Evolutionary conservation across 106 monocot species (phyloP).

Genomic region (Narthecium ossifragum): DNA sequence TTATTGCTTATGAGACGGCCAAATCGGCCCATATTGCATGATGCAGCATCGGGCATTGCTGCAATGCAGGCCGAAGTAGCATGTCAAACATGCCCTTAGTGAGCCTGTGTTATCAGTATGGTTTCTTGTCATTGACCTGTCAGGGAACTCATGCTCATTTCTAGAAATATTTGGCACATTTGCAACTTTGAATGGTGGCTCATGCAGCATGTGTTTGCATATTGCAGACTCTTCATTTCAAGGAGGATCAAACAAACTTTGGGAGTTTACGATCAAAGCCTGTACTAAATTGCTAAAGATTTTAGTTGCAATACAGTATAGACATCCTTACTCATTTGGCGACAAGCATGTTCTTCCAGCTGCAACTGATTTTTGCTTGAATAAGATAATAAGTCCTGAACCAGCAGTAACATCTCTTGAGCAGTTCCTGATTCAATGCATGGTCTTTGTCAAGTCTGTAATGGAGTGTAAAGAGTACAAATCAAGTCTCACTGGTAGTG

Average conservation of each 20-base stretch:
- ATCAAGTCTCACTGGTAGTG: constrained; percentile 60
- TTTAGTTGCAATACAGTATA: constrained; percentile 55
- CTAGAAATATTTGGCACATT: no score
- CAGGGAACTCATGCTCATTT: no score
- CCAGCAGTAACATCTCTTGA: constrained; percentile 48
- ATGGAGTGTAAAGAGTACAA: constrained; percentile 96
- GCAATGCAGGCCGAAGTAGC: no score
- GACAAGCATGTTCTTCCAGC: constrained; percentile 61
- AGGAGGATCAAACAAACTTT: constrained; percentile 44
- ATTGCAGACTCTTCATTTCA: constrained; percentile 61
- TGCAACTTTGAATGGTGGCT: no score
- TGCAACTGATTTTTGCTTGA: constrained; percentile 69
- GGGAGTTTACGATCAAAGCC: constrained; percentile 61
- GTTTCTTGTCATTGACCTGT: no score
- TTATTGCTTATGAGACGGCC: no score
- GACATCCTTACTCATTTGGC: constrained; percentile 91
- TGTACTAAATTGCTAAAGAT: constrained; percentile 85
- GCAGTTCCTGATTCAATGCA: constrained; percentile 82
- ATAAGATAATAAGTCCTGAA: constrained; percentile 77
- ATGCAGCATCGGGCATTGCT: no score
- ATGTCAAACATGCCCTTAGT: no score
- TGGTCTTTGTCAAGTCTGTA: constrained; percentile 78
- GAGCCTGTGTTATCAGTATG: no score
- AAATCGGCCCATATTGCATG: no score
- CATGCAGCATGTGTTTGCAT: no score